A percentile compares a stretch with the other conserved stretches of the same genome.
Conservation (phyloP, 306 rosid genomes). For the Sechiopsis laciniata region DNA sequence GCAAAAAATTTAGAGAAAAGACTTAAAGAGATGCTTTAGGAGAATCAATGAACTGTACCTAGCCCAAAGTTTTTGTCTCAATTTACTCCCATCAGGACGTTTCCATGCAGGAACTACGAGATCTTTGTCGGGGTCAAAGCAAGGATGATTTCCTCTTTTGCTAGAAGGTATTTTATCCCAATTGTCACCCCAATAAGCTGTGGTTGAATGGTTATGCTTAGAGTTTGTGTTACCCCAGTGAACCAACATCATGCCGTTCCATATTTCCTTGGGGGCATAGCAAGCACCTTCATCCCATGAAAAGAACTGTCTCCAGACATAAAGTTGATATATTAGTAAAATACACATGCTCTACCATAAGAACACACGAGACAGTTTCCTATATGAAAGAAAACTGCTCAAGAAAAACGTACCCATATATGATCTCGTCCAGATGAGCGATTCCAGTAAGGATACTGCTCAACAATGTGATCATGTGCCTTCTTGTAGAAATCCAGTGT, state of each 20-base stretch:
- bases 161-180: constrained; percentile 68
- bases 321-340: constrained; percentile 39
- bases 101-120: constrained; percentile 99
- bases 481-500: constrained; percentile 77
- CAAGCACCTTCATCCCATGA: constrained; percentile 99
- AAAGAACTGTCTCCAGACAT: constrained; percentile 70
- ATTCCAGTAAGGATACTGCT: constrained; percentile 78
- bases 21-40: neutral
- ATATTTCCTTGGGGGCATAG: constrained; percentile 99
- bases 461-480: constrained; percentile 64
- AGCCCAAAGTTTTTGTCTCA: constrained; percentile 63
- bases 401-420: constrained; percentile 63
- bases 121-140: constrained; percentile 92
- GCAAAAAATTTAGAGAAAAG: constrained; percentile 6
- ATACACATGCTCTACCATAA: neutral
- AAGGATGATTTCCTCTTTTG: constrained; percentile 76
- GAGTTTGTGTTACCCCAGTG: constrained; percentile 98
- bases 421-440: constrained; percentile 92
- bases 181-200: constrained; percentile 90
- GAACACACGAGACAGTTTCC: no score
- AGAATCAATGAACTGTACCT: constrained; percentile 35
- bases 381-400: neutral
- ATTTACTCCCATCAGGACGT: constrained; percentile 53
- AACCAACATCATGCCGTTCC: constrained; percentile 96
- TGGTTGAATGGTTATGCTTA: constrained; percentile 86